phyloP scores from a whole-genome alignment of 2,329 filamentous ascomycete genomes.

The Cladosporium oxysporum region DNA sequence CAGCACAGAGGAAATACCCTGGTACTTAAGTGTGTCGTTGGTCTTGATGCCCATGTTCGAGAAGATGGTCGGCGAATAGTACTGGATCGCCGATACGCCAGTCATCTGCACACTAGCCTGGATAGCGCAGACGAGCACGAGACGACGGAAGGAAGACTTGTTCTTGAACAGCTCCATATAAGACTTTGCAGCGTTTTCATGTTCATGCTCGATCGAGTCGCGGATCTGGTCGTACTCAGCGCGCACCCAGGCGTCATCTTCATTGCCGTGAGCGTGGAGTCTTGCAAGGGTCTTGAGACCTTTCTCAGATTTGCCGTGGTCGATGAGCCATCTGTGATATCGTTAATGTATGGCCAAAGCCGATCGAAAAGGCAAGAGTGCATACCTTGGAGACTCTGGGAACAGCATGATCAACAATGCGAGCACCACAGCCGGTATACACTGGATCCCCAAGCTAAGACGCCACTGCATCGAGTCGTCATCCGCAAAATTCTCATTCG shows the following conservation, averaged over 20 bases:
- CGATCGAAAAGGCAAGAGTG: neutral
- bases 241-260: conserved; percentile 67
- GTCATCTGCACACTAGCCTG: conserved; percentile 78
- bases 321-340: conserved; percentile 65
- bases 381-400: conserved; percentile 57
- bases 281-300: conserved; percentile 67
- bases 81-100: conserved; percentile 72
- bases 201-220: conserved; percentile 65
- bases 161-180: conserved; percentile 69
- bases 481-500: conserved; percentile 53
- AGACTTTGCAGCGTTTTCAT: conserved; percentile 67
- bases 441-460: conserved; percentile 68
- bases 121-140: conserved; percentile 68
- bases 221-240: conserved; percentile 74
- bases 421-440: conserved; percentile 65
- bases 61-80: conserved; percentile 57
- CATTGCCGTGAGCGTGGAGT: conserved; percentile 69
- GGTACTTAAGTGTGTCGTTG: conserved; percentile 69
- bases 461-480: conserved; percentile 60
- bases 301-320: conserved; percentile 64
- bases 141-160: conserved; percentile 67
- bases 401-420: conserved; percentile 70
- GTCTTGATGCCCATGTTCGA: conserved; percentile 67
- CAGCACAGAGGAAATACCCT: conserved; percentile 72
- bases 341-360: neutral